Percentiles rank a stretch among this genome's conserved stretches.
Conservation (phyloP, 805 yeast genomes). For the Hanseniaspora valbyensis region DNA sequence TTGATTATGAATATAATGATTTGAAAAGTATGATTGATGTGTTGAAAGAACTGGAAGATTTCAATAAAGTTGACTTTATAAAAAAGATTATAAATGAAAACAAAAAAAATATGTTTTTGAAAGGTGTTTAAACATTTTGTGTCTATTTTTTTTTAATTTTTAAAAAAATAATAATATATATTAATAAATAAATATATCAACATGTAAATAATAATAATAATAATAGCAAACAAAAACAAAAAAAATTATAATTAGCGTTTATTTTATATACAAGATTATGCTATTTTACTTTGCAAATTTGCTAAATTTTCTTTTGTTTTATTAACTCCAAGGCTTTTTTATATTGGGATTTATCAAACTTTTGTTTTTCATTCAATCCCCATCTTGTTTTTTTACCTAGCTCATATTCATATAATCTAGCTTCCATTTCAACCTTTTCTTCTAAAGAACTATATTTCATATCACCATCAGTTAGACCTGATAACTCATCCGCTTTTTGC, state of each 20-base stretch:
- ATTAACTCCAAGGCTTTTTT: slow-evolving; percentile 6
- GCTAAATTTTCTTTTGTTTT: background rate
- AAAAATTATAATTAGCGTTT: background rate
- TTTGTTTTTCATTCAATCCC: background rate
- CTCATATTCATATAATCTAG: background rate
- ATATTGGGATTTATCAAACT: slow-evolving; percentile 6
- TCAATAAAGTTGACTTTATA: background rate
- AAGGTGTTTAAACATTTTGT: background rate
- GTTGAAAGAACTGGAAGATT: background rate
- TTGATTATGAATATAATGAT: background rate
- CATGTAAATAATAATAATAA: background rate
- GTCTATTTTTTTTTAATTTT: too few relatives aligned
- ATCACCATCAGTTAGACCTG: background rate
- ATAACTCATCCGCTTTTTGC: background rate
- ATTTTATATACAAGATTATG: slow-evolving; percentile 1
- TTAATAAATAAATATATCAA: background rate
- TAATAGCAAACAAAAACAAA: background rate
- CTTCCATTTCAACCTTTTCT: slow-evolving; percentile 6
- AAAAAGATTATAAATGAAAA: background rate
- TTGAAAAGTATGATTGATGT: background rate
- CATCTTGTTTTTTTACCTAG: background rate
- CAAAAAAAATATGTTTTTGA: background rate
- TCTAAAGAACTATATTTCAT: slow-evolving; percentile 4
- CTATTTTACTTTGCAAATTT: background rate
- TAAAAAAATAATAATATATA: background rate